Evolutionary conservation across 2,329 filamentous ascomycete species (phyloP).

Genomic region (Clarireedia paspali): DNA sequence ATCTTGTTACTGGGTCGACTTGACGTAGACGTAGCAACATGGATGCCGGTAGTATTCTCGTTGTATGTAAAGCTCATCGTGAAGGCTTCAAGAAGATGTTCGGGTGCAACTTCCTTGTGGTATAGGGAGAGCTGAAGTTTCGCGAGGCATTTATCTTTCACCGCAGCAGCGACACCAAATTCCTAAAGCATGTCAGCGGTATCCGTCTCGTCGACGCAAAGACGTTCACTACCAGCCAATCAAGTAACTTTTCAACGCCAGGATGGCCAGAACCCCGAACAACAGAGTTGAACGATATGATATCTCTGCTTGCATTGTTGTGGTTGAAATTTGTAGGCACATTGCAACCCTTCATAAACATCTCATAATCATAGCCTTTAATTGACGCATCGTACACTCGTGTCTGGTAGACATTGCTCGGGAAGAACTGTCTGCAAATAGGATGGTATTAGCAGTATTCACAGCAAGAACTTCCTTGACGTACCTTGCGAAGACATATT

Average conservation of each 20-base stretch:
- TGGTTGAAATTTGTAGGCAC: background rate
- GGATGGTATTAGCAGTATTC: background rate
- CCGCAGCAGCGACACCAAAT: conserved; percentile 17
- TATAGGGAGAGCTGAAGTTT: conserved; percentile 23
- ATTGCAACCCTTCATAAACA: conserved; percentile 3
- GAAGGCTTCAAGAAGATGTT: conserved; percentile 21
- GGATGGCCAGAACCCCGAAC: conserved; percentile 7
- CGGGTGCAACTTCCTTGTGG: conserved; percentile 10
- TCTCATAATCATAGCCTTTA: background rate
- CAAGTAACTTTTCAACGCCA: conserved; percentile 21
- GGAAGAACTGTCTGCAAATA: background rate
- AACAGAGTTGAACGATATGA: background rate
- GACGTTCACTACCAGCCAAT: conserved; percentile 18
- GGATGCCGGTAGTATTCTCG: background rate
- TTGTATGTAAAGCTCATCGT: conserved; percentile 19
- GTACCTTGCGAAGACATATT: conserved; percentile 9
- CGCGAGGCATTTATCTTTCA: conserved; percentile 17
- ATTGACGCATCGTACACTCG: conserved; percentile 1
- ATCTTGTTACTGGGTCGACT: background rate
- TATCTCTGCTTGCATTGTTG: background rate
- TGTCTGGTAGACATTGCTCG: background rate
- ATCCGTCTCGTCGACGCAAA: background rate
- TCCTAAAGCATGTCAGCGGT: conserved; percentile 16
- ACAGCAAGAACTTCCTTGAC: background rate
- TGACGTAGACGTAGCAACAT: conserved; percentile 3